These are phyloP conservation scores for Leccinum ponderosum DNA, from an alignment of 1,284 basidiomycete genomes.

Conservation along the genomic window DNA sequence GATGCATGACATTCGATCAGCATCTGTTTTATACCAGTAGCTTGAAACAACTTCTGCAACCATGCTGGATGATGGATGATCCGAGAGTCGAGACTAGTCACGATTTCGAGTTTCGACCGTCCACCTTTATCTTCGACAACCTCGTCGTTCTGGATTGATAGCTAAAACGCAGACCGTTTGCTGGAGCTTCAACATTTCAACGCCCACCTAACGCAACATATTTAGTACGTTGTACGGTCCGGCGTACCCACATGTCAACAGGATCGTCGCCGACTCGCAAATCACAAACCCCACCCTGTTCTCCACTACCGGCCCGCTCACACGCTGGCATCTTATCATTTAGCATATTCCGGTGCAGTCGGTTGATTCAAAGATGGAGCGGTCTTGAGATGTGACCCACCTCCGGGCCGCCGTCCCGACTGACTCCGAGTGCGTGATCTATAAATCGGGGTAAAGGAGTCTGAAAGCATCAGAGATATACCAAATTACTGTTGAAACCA, in stretches of 20 bases:
- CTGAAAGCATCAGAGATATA: neutral
- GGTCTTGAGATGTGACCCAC: neutral
- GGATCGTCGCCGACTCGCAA: neutral
- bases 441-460: neutral
- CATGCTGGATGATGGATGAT: neutral
- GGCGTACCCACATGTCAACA: neutral
- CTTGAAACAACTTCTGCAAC: neutral
- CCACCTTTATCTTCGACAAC: neutral
- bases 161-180: neutral
- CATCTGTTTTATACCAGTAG: neutral
- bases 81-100: neutral
- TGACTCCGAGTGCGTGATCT: neutral
- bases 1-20: neutral
- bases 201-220: neutral
- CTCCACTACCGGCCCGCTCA: neutral
- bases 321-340: neutral
- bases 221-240: neutral
- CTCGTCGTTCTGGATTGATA: neutral
- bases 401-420: constrained; percentile 21
- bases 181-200: neutral
- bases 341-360: neutral
- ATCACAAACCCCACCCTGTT: neutral
- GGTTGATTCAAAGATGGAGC: neutral
- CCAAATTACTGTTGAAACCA: neutral
- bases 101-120: neutral